Percentiles rank a stretch among this genome's conserved stretches.
Conservation (phyloP, 306 rosid species). For the Carpinus viminea region DNA sequence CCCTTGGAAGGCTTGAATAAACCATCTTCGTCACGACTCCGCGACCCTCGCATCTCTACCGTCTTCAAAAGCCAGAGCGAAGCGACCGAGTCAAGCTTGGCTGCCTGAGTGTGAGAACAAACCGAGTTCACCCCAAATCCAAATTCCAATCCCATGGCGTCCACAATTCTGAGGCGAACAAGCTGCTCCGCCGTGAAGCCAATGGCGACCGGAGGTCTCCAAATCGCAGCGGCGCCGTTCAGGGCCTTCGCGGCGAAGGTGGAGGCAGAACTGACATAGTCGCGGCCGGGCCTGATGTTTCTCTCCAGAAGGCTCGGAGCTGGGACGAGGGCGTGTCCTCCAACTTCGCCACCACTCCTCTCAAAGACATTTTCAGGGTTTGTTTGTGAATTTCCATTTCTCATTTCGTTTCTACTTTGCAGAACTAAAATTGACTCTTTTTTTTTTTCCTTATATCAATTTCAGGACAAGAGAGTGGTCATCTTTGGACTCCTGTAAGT, state of each 20-base stretch:
- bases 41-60: no score
- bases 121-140: neutral
- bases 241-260: conserved; percentile 55
- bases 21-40: no score
- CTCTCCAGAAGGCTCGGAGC: conserved; percentile 75
- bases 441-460: neutral
- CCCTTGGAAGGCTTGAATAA: no score
- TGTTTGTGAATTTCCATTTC: neutral
- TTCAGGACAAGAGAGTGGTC: conserved; percentile 85
- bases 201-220: conserved; percentile 23
- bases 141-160: conserved; percentile 64
- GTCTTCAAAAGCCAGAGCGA: no score
- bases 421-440: neutral
- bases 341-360: conserved; percentile 78
- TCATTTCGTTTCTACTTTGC: neutral
- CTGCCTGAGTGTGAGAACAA: neutral
- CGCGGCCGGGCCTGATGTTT: neutral
- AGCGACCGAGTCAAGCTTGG: no score
- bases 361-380: conserved; percentile 81
- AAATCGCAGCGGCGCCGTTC: conserved; percentile 28
- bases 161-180: conserved; percentile 49
- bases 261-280: conserved; percentile 64
- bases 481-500: conserved; percentile 96
- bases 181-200: conserved; percentile 32
- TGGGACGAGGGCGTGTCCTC: conserved; percentile 95